These are phyloP conservation scores for Fusarium palustre DNA, from an alignment of 2,329 filamentous ascomycete genomes.

Conservation along the genomic window DNA sequence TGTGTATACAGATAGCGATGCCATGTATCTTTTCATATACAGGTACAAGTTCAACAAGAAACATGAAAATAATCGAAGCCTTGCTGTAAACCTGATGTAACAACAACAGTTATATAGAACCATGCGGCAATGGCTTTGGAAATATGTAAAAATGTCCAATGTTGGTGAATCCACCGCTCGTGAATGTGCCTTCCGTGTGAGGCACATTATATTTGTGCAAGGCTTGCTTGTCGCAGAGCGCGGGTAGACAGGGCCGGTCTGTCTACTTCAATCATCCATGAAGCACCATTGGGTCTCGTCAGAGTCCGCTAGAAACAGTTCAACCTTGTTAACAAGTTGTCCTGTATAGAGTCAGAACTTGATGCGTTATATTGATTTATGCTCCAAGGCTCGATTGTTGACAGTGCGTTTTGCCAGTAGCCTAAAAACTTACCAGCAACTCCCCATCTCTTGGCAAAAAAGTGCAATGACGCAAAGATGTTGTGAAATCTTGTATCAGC, in stretches of 20 bases:
- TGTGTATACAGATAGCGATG: background rate
- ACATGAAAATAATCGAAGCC: constrained; percentile 11
- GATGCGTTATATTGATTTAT: background rate
- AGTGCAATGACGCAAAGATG: constrained; percentile 51
- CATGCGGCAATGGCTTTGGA: constrained; percentile 5
- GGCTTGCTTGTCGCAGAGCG: background rate
- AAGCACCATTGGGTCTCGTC: constrained; percentile 44
- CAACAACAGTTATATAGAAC: background rate
- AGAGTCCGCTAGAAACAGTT: constrained; percentile 45
- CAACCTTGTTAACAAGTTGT: constrained; percentile 47
- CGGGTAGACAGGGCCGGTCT: background rate
- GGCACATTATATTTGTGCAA: background rate
- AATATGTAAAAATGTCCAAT: constrained; percentile 2
- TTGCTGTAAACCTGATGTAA: constrained; percentile 1
- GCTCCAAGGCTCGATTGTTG: constrained; percentile 6
- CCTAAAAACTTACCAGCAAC: constrained; percentile 47
- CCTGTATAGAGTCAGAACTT: constrained; percentile 38
- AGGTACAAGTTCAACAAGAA: constrained; percentile 1
- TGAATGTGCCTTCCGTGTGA: background rate
- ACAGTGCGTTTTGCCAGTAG: constrained; percentile 15
- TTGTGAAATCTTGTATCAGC: constrained; percentile 51
- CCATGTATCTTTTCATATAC: constrained; percentile 4
- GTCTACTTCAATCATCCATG: constrained; percentile 35
- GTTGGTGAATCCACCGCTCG: background rate
- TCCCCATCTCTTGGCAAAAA: constrained; percentile 52